phyloP scores from a whole-genome alignment of 306 rosid species.

The Senna siamea region DNA sequence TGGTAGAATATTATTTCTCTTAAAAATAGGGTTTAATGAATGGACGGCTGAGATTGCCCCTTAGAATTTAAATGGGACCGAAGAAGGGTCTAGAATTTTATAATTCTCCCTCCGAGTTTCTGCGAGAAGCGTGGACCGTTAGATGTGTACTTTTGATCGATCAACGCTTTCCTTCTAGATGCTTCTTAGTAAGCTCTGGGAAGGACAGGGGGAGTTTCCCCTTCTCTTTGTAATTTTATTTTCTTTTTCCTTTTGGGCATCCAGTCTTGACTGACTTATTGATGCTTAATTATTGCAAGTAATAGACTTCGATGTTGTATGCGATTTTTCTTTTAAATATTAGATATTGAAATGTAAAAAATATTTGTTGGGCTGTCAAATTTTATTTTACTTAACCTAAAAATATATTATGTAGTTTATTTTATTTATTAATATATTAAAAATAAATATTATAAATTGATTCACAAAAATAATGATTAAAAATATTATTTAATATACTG shows the following conservation, averaged over 20 bases:
- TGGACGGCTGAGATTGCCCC: slow-evolving; percentile 42
- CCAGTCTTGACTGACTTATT: not conserved
- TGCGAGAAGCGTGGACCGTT: slow-evolving; percentile 25
- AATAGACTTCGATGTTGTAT: too few species aligned
- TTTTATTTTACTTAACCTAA: too few species aligned
- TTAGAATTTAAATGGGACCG: not conserved
- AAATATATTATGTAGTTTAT: too few species aligned
- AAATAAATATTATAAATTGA: too few species aligned
- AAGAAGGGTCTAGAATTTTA: slow-evolving; percentile 47
- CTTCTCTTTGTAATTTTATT: not conserved
- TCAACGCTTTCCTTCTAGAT: slow-evolving; percentile 30
- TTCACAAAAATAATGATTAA: too few species aligned
- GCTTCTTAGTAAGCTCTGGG: slow-evolving; percentile 27
- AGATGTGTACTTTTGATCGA: slow-evolving; percentile 11
- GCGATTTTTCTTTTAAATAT: too few species aligned
- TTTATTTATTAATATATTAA: too few species aligned
- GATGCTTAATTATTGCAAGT: too few species aligned
- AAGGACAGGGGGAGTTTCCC: not conserved
- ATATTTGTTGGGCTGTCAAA: too few species aligned
- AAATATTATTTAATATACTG: too few species aligned
- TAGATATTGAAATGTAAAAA: too few species aligned
- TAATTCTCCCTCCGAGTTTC: not conserved
- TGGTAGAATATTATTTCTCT: not conserved
- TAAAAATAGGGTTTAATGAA: not conserved
- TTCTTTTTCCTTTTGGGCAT: not conserved